These are phyloP conservation scores for Termitomyces sp. DNA, from an alignment of 768 basidiomycete genomes.

Conservation along the genomic window DNA sequence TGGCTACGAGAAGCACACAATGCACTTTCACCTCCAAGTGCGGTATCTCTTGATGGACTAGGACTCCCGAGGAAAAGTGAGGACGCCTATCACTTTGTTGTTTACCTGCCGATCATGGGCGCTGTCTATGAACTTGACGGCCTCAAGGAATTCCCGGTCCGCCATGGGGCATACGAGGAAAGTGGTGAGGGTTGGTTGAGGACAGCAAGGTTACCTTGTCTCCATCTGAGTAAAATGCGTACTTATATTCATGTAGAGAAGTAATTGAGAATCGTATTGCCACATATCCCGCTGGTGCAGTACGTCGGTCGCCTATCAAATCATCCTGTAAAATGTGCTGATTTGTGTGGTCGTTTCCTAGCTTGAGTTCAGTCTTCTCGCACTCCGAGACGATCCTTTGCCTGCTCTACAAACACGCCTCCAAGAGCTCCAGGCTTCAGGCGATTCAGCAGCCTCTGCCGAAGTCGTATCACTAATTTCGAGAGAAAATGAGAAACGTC, in stretches of 20 bases:
- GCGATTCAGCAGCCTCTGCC: slow-evolving; percentile 42
- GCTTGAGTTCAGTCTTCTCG: slow-evolving; percentile 93
- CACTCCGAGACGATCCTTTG: slow-evolving; percentile 79
- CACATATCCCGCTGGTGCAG: slow-evolving; percentile 87
- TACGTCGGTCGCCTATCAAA: slow-evolving; percentile 39
- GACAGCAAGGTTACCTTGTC: slow-evolving; percentile 60
- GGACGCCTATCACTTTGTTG: slow-evolving; percentile 97
- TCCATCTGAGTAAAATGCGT: slow-evolving; percentile 18
- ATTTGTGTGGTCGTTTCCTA: slow-evolving; percentile 26
- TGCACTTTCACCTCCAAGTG: slow-evolving; percentile 84
- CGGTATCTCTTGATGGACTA: slow-evolving; percentile 85
- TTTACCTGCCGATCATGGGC: slow-evolving; percentile 85
- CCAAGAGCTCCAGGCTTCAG: slow-evolving; percentile 41
- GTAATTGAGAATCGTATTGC: slow-evolving; percentile 87
- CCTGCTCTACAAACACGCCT: slow-evolving; percentile 65
- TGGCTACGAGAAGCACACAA: slow-evolving; percentile 89
- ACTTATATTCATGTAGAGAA: slow-evolving; percentile 44
- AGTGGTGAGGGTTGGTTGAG: slow-evolving; percentile 80
- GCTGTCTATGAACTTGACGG: slow-evolving; percentile 93
- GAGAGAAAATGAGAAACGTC: slow-evolving; percentile 72
- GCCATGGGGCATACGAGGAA: slow-evolving; percentile 73
- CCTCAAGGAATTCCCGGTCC: slow-evolving; percentile 73
- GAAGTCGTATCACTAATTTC: slow-evolving; percentile 57
- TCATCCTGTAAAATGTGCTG: neutral
- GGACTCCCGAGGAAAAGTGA: slow-evolving; percentile 61